Evolutionary conservation across 805 yeast genomes (phyloP).

Genomic region (Candida railenensis): DNA sequence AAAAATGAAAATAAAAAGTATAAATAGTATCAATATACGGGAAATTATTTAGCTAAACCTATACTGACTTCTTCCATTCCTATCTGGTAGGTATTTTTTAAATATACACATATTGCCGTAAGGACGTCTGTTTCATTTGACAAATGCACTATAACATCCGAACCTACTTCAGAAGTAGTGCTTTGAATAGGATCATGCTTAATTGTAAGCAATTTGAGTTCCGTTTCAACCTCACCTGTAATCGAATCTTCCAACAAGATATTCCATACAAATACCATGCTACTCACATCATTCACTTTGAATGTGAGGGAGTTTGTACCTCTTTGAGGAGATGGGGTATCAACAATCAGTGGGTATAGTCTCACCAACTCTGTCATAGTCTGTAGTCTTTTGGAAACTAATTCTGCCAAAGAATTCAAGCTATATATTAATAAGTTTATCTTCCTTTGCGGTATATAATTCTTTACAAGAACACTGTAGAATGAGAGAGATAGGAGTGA

Average conservation of each 20-base stretch:
- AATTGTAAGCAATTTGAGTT: constrained; percentile 9
- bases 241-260: constrained; percentile 18
- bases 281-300: background rate
- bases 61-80: background rate
- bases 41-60: background rate
- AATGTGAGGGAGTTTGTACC: background rate
- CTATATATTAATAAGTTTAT: constrained; percentile 30
- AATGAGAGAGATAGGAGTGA: constrained; percentile 23
- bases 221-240: constrained; percentile 24
- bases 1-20: background rate
- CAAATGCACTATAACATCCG: constrained; percentile 11
- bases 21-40: background rate
- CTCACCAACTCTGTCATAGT: background rate
- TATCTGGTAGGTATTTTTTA: background rate
- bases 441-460: constrained; percentile 25
- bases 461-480: constrained; percentile 13
- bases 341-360: background rate
- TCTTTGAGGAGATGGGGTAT: background rate
- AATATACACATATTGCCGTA: background rate
- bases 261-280: constrained; percentile 18
- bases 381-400: constrained; percentile 20
- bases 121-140: constrained; percentile 1
- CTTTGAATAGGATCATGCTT: background rate
- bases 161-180: background rate
- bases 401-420: constrained; percentile 28